Base-by-base conservation (phyloP, 441 rosid genomes). In the Pelargonium citronellum region DNA sequence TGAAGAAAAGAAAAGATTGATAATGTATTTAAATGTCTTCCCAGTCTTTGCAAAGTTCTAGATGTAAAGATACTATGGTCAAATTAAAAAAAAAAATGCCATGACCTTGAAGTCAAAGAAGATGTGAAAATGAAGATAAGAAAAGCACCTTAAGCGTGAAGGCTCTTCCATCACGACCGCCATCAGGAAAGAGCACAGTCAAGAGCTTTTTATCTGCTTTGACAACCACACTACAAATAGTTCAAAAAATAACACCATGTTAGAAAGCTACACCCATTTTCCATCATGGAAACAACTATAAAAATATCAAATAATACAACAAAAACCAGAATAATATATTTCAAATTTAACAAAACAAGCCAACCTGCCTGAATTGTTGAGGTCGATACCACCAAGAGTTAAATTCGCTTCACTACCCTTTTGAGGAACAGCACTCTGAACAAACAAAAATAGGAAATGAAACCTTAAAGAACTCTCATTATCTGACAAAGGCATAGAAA, bases 301-400 rank as follows among this genome's bases (percentile, higher is more conserved):
- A 60, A 70, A 69, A 34, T 34, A 34, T 34, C 17, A 57, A 17
- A 57, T 57, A 57, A 57, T 1, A 20, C 6, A 60, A 57, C 17
- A 6, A 57, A 57, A 20, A 20, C 9, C 30, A 60, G 64, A 19
- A 16, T 53, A 11, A 60, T 60, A 10, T 60, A 67, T 64, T 73
- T 71, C 53, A 73, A 77, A 73, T 73, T 67, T 37, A 69, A 74
- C 78, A 81, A 78, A 78, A 82, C 77, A 83, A 83, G 91, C 99
- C 87, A 83, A 95, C 99, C 99, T 95, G 97, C 99, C 99, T 92
- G 98, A 95, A 87, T 87, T 95, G 98, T 95, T 92, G 89, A 95
- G 98, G 82, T 95, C 98, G 84, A 95, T 92, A 74, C 99, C 99
- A 68, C 99, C 99, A 67, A 95, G 97, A 65, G 92, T 95, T 81